Conservation (phyloP, 345 rosid species). For the Acer yangbiense region DNA sequence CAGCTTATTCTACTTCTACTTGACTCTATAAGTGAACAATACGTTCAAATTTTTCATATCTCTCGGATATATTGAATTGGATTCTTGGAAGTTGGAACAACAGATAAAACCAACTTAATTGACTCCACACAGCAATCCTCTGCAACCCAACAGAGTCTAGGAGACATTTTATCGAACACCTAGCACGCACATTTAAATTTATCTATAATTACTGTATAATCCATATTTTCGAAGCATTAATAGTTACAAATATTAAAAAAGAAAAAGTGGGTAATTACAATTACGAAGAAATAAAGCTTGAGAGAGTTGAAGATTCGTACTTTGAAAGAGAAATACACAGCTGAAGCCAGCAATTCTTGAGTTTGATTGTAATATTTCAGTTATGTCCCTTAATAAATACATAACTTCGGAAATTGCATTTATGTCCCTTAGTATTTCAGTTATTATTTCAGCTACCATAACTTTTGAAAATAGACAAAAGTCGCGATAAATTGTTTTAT, state of each 20-base stretch:
- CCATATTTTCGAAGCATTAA: neutral
- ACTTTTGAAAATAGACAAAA: neutral
- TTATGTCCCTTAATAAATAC: neutral
- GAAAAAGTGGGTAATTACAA: neutral
- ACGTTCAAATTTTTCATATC: neutral
- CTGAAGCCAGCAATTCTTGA: no score
- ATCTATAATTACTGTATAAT: neutral
- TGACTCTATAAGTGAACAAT: neutral
- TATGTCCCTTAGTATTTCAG: neutral
- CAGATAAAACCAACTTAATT: no score
- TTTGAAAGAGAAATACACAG: neutral
- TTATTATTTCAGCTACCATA: neutral
- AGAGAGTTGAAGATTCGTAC: neutral
- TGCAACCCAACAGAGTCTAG: neutral
- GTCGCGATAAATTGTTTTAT: neutral
- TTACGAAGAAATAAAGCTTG: neutral
- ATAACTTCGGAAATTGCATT: neutral
- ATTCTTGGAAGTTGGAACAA: no score
- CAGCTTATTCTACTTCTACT: neutral
- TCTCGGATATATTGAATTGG: neutral
- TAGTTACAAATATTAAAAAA: neutral
- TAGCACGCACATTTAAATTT: neutral
- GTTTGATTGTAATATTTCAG: no score
- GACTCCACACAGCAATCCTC: neutral
- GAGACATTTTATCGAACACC: slow-evolving; percentile 36